A percentile compares a stretch with the other conserved stretches of the same genome.
Evolutionary conservation across 2,329 filamentous ascomycete species (phyloP).

Genomic region (Incumbomyces delicatus): DNA sequence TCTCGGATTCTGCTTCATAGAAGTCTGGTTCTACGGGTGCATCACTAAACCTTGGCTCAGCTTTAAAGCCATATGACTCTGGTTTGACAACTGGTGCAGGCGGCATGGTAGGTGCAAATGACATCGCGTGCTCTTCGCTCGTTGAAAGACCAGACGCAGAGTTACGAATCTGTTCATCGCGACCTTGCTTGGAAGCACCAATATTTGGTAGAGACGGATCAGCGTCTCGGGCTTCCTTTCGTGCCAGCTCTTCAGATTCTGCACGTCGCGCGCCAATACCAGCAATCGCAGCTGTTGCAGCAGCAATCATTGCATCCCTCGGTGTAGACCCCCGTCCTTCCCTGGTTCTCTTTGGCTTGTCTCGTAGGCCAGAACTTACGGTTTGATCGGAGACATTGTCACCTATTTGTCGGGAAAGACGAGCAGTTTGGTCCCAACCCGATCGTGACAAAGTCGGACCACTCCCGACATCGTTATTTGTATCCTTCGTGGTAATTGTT

Average conservation of each 20-base stretch:
- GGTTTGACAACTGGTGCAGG: slow-evolving; percentile 1
- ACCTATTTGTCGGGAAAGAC: background rate
- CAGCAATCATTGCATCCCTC: slow-evolving; percentile 8
- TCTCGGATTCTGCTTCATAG: slow-evolving; percentile 2
- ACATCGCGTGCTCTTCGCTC: background rate
- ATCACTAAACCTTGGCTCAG: background rate
- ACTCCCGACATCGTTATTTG: background rate
- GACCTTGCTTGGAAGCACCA: background rate
- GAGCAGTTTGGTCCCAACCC: background rate
- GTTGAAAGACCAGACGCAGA: background rate
- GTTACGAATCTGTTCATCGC: background rate
- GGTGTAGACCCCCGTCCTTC: slow-evolving; percentile 9
- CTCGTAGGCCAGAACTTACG: background rate
- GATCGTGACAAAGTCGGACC: too few species aligned
- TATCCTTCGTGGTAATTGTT: background rate
- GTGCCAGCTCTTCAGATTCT: background rate
- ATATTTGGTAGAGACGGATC: background rate
- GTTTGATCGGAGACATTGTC: background rate
- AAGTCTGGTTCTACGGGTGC: slow-evolving; percentile 1
- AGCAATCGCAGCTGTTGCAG: slow-evolving; percentile 7
- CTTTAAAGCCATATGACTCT: background rate
- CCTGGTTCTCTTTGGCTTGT: slow-evolving; percentile 7
- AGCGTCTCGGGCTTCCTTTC: background rate
- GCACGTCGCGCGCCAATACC: slow-evolving; percentile 1
- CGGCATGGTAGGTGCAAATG: background rate